Percentiles rank a stretch among this genome's conserved stretches.
phyloP scores from a whole-genome alignment of 2,329 filamentous ascomycete species.

The Penicillium sp. region DNA sequence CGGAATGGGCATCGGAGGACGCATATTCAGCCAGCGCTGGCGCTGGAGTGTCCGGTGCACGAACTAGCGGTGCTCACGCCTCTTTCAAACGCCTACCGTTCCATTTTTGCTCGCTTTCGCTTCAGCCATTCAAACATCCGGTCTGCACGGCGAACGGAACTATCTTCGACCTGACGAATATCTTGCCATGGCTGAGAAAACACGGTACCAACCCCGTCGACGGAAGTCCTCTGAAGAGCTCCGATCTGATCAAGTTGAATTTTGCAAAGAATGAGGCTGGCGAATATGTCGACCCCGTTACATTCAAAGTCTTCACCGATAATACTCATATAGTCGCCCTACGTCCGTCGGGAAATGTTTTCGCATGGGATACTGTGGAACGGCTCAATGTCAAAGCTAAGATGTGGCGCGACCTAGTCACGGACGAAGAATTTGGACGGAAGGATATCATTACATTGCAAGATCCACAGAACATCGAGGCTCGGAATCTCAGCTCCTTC shows the following conservation, averaged over 20 bases:
- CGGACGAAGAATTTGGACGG: constrained; percentile 78
- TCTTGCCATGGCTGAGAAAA: constrained; percentile 89
- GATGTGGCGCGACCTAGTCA: constrained; percentile 88
- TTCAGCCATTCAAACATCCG: constrained; percentile 91
- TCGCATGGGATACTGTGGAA: constrained; percentile 93
- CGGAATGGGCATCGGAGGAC: constrained; percentile 91
- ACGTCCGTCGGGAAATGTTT: constrained; percentile 84
- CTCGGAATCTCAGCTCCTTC: constrained; percentile 79
- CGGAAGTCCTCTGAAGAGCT: constrained; percentile 70
- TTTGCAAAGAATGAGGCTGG: constrained; percentile 88
- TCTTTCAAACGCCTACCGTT: constrained; percentile 88
- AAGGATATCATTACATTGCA: constrained; percentile 95
- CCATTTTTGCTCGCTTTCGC: constrained; percentile 94
- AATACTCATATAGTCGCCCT: constrained; percentile 96
- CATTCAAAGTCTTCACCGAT: constrained; percentile 95
- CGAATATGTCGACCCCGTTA: constrained; percentile 93
- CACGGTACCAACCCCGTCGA: constrained; percentile 89
- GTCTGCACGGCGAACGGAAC: constrained; percentile 85
- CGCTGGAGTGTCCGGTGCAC: constrained; percentile 57
- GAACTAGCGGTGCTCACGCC: constrained; percentile 49
- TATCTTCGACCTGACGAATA: constrained; percentile 93
- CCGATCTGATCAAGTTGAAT: constrained; percentile 84
- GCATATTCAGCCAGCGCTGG: constrained; percentile 79
- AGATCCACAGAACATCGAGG: constrained; percentile 85
- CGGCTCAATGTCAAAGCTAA: constrained; percentile 94